These are phyloP conservation scores for Krasilnikovozyma curviuscula DNA, from an alignment of 768 basidiomycete species.

Conservation along the genomic window DNA sequence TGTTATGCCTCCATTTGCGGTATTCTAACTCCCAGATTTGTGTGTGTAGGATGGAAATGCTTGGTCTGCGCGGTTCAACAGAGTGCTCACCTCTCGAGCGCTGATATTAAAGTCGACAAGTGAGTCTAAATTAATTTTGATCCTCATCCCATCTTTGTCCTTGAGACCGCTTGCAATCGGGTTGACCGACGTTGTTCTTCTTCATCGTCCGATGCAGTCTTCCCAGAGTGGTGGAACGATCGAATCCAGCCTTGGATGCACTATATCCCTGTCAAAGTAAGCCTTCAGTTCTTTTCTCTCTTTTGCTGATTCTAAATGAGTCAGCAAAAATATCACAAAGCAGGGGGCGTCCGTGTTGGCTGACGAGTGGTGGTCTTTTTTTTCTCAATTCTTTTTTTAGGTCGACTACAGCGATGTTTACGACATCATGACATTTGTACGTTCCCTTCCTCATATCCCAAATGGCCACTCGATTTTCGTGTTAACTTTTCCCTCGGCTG, in stretches of 20 bases:
- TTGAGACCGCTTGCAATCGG: no score
- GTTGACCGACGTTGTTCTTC: no score
- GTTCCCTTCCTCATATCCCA: background rate
- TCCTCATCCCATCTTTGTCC: background rate
- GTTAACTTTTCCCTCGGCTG: no score
- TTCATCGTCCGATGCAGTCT: no score
- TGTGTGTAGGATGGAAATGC: constrained; percentile 21
- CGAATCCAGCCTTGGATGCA: constrained; percentile 26
- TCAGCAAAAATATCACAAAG: no score
- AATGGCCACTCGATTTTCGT: background rate
- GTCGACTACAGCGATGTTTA: constrained; percentile 1
- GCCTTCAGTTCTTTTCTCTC: constrained; percentile 7
- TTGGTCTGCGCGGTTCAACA: no score
- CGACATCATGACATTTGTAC: constrained; percentile 12
- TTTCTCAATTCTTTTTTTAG: background rate
- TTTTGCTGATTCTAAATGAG: no score
- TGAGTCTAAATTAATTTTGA: background rate
- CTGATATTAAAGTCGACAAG: no score
- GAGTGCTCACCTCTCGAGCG: no score
- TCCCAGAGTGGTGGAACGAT: constrained; percentile 24
- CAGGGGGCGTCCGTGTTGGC: background rate
- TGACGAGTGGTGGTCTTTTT: background rate
- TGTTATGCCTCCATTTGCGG: no score
- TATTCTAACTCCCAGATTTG: background rate
- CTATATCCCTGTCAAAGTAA: constrained; percentile 22